Conservation (phyloP, 768 basidiomycete genomes). For the Leccinum subgranulosum region DNA sequence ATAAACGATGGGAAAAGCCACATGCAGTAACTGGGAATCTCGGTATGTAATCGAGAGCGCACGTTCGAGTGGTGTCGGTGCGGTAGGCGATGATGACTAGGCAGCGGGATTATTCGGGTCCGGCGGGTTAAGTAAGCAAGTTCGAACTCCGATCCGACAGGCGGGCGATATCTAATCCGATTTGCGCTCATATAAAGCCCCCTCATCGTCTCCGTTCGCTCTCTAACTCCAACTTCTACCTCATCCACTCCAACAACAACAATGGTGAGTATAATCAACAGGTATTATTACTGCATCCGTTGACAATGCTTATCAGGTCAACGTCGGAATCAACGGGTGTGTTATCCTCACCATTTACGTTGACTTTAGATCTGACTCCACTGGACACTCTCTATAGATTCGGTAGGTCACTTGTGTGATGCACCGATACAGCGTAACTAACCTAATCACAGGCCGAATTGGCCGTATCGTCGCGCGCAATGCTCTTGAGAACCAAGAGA, state of each 20-base stretch:
- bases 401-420: constrained; percentile 46
- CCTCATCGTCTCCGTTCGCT: background rate
- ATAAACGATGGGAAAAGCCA: background rate
- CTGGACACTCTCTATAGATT: constrained; percentile 46
- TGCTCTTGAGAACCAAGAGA: constrained; percentile 70
- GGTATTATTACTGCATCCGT: background rate
- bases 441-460: constrained; percentile 74
- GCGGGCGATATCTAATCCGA: background rate
- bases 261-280: constrained; percentile 23
- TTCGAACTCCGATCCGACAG: constrained; percentile 30
- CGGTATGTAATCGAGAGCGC: background rate
- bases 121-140: background rate
- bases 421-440: background rate
- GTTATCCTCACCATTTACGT: constrained; percentile 19
- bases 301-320: constrained; percentile 43
- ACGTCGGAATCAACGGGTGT: constrained; percentile 97
- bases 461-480: constrained; percentile 98
- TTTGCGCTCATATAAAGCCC: constrained; percentile 25
- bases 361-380: constrained; percentile 12
- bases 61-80: constrained; percentile 8
- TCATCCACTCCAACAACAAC: constrained; percentile 9
- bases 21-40: no score
- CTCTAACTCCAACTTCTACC: constrained; percentile 3
- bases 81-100: constrained; percentile 3
- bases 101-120: constrained; percentile 1